Evolutionary conservation across 768 basidiomycete genomes (phyloP).

Genomic region (Boletus subparvulus): DNA sequence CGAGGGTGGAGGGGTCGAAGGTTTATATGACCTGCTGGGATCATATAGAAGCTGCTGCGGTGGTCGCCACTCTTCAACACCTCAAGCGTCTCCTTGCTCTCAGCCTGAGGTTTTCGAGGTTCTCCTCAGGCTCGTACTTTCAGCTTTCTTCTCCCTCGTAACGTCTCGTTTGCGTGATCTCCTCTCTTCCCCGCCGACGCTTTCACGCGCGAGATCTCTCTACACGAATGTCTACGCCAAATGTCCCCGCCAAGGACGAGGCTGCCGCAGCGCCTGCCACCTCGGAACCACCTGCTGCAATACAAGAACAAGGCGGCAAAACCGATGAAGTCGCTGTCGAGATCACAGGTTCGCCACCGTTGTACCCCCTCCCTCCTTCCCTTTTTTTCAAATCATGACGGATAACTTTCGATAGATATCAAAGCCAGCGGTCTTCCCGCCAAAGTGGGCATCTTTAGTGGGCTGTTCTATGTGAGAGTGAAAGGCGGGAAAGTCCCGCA

Average conservation of each 20-base stretch:
- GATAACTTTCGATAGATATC: conserved; percentile 21
- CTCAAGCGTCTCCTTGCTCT: neutral
- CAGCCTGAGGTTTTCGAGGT: neutral
- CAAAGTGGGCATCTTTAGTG: conserved; percentile 31
- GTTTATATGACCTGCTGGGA: conserved; percentile 21
- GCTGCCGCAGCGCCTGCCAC: neutral
- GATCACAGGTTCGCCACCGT: conserved; percentile 24
- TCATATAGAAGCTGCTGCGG: conserved; percentile 1
- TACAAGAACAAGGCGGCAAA: conserved; percentile 1
- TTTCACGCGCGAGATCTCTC: neutral
- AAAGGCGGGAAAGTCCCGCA: conserved; percentile 30
- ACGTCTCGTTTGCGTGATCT: neutral
- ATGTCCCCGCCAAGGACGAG: conserved; percentile 1
- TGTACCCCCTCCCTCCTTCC: too few relatives aligned
- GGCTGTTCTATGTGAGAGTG: conserved; percentile 29
- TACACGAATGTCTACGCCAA: conserved; percentile 15
- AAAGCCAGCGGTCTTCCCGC: conserved; percentile 36
- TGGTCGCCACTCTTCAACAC: neutral
- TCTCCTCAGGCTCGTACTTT: neutral
- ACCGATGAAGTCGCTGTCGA: conserved; percentile 24
- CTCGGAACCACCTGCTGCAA: neutral
- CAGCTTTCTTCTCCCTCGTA: neutral
- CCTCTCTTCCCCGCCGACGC: neutral
- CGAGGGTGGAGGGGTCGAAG: conserved; percentile 12
- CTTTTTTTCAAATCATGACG: neutral